Evolutionary conservation across 805 yeast species (phyloP).

Genomic region (Monosporozyma unispora): DNA sequence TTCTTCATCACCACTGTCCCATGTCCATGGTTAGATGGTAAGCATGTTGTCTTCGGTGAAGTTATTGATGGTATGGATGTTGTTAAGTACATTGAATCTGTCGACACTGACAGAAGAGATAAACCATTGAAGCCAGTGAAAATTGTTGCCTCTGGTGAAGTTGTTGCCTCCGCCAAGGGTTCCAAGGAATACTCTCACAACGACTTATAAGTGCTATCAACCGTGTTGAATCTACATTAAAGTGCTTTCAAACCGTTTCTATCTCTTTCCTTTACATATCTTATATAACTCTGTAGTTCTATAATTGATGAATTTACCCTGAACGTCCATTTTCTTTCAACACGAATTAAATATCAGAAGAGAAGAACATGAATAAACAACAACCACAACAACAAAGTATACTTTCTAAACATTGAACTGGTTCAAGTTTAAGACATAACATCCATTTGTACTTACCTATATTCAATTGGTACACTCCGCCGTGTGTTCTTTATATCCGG

Average conservation of each 20-base stretch:
- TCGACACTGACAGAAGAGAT: slow-evolving; percentile 63
- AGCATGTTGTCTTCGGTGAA: slow-evolving; percentile 94
- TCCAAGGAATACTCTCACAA: neutral
- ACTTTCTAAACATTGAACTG: neutral
- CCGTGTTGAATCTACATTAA: neutral
- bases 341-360: neutral
- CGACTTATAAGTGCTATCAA: neutral
- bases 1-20: slow-evolving; percentile 81
- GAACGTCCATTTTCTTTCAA: slow-evolving; percentile 1
- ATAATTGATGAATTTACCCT: neutral
- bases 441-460: neutral
- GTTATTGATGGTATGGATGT: slow-evolving; percentile 83
- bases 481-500: neutral
- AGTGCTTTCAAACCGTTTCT: neutral
- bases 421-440: neutral
- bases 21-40: slow-evolving; percentile 88
- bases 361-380: neutral
- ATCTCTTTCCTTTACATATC: neutral
- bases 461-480: neutral
- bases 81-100: slow-evolving; percentile 62
- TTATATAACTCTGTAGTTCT: neutral
- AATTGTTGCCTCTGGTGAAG: slow-evolving; percentile 58
- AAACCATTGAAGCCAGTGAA: slow-evolving; percentile 58
- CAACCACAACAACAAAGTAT: neutral
- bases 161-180: neutral